Evolutionary conservation across 164 flowering plant genomes (phyloP).

Genomic region (Macadamia tetraphylla): DNA sequence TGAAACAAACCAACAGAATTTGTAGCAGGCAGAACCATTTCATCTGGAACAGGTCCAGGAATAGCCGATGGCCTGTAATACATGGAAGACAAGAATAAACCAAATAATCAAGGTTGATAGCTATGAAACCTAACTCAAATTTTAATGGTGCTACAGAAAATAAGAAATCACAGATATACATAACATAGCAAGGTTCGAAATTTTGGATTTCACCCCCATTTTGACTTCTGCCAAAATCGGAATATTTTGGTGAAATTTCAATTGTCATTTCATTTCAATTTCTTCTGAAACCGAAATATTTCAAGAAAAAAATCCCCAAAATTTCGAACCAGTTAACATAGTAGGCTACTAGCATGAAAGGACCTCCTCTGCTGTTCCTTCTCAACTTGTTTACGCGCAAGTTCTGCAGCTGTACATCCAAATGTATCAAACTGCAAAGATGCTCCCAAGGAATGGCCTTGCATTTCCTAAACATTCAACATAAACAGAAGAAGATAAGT

Average conservation of each 20-base stretch:
- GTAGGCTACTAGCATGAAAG: slow-evolving; percentile 1
- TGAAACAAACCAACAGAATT: slow-evolving; percentile 71
- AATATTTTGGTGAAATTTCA: too few relatives aligned
- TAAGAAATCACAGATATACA: not conserved
- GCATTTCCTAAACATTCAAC: slow-evolving; percentile 55
- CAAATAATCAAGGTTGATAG: not conserved
- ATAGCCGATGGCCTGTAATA: slow-evolving; percentile 73
- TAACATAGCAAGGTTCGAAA: not conserved
- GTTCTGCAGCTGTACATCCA: slow-evolving; percentile 91
- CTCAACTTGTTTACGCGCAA: slow-evolving; percentile 79
- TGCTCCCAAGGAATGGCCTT: slow-evolving; percentile 59
- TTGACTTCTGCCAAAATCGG: too few relatives aligned
- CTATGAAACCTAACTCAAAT: not conserved
- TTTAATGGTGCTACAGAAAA: not conserved
- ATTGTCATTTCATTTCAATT: too few relatives aligned
- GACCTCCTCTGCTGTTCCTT: slow-evolving; percentile 81
- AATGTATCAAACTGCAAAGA: slow-evolving; percentile 84
- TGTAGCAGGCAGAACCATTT: slow-evolving; percentile 64
- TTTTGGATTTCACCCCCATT: too few relatives aligned
- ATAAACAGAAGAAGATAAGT: not conserved
- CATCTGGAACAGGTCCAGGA: slow-evolving; percentile 96
- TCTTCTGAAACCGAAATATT: too few relatives aligned
- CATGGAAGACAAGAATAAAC: not conserved
- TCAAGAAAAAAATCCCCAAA: too few relatives aligned
- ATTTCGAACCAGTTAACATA: not conserved